phyloP scores from a whole-genome alignment of 257 asterid species.

The Haberlea rhodopensis region DNA sequence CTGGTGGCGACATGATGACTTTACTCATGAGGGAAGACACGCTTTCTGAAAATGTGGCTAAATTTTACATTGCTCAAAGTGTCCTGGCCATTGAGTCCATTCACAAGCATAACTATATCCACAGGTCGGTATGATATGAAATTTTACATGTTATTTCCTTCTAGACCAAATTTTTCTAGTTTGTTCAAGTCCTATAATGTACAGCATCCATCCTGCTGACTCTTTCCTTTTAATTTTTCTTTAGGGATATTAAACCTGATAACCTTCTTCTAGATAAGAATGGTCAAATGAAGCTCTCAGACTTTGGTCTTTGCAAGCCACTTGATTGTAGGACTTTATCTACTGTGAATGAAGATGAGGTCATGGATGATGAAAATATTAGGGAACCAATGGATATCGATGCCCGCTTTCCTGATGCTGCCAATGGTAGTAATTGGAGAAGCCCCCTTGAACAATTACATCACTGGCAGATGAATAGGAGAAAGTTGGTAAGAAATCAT shows the following conservation, averaged over 20 bases:
- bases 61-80: constrained; percentile 90
- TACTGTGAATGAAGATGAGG: constrained; percentile 49
- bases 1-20: constrained; percentile 99
- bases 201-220: constrained; percentile 12
- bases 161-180: constrained; percentile 10
- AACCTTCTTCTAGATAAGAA: constrained; percentile 91
- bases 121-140: constrained; percentile 53
- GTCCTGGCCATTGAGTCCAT: constrained; percentile 91
- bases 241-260: constrained; percentile 95
- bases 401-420: constrained; percentile 44
- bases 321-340: constrained; percentile 67
- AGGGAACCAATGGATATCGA: constrained; percentile 54
- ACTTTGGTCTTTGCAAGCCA: constrained; percentile 98
- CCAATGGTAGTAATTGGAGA: constrained; percentile 43
- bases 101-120: constrained; percentile 91
- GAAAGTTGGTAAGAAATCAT: constrained; percentile 48
- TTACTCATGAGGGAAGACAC: constrained; percentile 92
- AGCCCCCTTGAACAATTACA: constrained; percentile 58
- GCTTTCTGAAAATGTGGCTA: constrained; percentile 80
- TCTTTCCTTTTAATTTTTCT: constrained; percentile 20
- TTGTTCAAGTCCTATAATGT: constrained; percentile 9
- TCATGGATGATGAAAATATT: constrained; percentile 51
- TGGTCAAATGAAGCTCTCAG: constrained; percentile 97
- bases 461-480: constrained; percentile 64
- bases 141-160: constrained; percentile 14